Conservation (phyloP, 2,329 filamentous ascomycete species). For the Aspergillus glaucus region DNA sequence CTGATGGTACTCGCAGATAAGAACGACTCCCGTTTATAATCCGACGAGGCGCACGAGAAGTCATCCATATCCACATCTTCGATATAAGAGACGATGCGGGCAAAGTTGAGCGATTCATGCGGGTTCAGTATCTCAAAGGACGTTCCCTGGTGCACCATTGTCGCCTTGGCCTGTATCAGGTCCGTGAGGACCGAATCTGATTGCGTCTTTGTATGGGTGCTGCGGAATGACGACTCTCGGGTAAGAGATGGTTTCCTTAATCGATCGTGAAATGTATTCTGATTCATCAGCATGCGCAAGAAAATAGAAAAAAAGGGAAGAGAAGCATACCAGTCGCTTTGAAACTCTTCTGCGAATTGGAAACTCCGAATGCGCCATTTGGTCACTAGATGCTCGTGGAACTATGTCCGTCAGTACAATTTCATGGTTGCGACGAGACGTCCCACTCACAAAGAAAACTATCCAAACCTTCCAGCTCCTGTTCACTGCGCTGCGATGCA, state of each 20-base stretch:
- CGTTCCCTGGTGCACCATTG: conserved; percentile 28
- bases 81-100: conserved; percentile 31
- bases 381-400: not conserved
- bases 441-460: conserved; percentile 13
- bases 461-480: conserved; percentile 20
- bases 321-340: not conserved
- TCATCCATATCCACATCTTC: conserved; percentile 31
- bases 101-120: conserved; percentile 29
- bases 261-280: conserved; percentile 29
- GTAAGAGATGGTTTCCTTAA: conserved; percentile 15
- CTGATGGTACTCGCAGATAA: conserved; percentile 12
- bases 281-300: not conserved
- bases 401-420: not conserved
- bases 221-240: conserved; percentile 10
- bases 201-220: conserved; percentile 11
- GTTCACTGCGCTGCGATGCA: conserved; percentile 23
- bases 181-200: conserved; percentile 24
- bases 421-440: not conserved
- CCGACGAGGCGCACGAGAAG: conserved; percentile 12
- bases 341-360: not conserved
- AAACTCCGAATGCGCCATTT: not conserved
- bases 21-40: conserved; percentile 19
- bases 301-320: not conserved
- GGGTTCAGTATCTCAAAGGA: conserved; percentile 35
- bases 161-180: conserved; percentile 18